phyloP scores from a whole-genome alignment of 2,329 filamentous ascomycete species.

The Arthrobotrys megalospora region DNA sequence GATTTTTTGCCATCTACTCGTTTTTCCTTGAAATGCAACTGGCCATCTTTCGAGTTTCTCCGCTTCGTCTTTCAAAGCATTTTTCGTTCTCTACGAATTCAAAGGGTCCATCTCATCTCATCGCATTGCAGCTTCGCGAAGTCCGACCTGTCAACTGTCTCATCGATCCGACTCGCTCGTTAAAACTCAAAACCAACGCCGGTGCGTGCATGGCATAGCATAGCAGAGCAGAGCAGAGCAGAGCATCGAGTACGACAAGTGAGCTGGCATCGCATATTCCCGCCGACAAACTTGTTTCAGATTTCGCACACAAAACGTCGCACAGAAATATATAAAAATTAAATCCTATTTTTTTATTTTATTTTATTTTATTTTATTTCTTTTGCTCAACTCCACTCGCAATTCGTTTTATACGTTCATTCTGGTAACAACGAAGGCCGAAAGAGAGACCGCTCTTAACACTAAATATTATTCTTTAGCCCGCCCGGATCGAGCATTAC shows the following conservation, averaged over 20 bases:
- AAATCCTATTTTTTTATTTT: no score
- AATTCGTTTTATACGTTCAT: no score
- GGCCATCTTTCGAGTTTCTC: not conserved
- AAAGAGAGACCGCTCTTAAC: not conserved
- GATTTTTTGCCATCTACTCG: not conserved
- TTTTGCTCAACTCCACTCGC: no score
- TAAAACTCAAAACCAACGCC: not conserved
- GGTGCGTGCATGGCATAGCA: conserved; percentile 5
- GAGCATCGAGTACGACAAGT: conserved; percentile 6
- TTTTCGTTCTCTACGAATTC: not conserved
- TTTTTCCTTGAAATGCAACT: conserved; percentile 15
- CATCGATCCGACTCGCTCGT: conserved; percentile 1
- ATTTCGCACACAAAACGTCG: not conserved
- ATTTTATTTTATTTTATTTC: no score
- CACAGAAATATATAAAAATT: no score
- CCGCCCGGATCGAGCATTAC: not conserved
- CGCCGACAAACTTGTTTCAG: conserved; percentile 17
- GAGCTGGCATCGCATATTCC: conserved; percentile 26
- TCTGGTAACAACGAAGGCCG: not conserved
- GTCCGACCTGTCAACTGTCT: not conserved
- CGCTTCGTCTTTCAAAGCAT: not conserved
- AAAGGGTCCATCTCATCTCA: conserved; percentile 18
- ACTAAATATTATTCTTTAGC: conserved; percentile 2
- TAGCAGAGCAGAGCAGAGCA: not conserved
- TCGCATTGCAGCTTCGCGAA: not conserved